Evolutionary conservation across 1,284 basidiomycete species (phyloP), one percentile per base, ranked within the genome.

Genomic region (Macrocystidia cucumis): DNA sequence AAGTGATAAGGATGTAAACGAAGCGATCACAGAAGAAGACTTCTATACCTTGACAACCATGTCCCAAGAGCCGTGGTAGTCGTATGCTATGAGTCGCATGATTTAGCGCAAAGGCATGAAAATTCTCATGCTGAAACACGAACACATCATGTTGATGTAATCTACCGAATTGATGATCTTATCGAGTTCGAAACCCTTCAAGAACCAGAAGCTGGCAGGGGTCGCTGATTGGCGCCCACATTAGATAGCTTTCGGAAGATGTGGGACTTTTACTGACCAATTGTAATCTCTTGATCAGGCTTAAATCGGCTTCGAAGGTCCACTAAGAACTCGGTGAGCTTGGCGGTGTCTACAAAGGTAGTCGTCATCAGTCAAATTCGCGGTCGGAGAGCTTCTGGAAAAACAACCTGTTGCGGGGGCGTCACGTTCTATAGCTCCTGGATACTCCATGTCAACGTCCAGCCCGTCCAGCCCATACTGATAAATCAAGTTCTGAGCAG

Each of bases 61-160:
- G 29, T 50, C 49, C 49, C 49, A 50, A 7, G 27, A 44, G 8
- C 49, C 49, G 35, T 51, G 48, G 35, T 47, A 50, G 22, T 50
- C 48, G 28, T 50, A 50, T 3, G 44, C 48, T 48, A 18, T n/a
- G n/a, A n/a, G n/a, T n/a, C n/a, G n/a, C n/a, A n/a, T n/a, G n/a
- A n/a, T n/a, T 11, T 29, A n/a, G 9, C 29, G 9, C 6, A n/a
- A 20, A 32, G 31, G 13, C 26, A 3, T 25, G 9, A 6, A 26
- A 9, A 14, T 16, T 9, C n/a, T n/a, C n/a, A n/a, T n/a, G n/a
- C 12, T 21, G 23, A 5, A 5, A 3, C 8, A 38, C 44, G 12
- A 9, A 46, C 46, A 44, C 52, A 52, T 54, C 49, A 52, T 51
- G 37, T 52, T 54, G 30, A 54, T 20, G 25, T 44, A 54, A 8